Percentiles rank a stretch among this genome's conserved stretches.
phyloP scores from a whole-genome alignment of 805 yeast species.

The Candida loeiensis region DNA sequence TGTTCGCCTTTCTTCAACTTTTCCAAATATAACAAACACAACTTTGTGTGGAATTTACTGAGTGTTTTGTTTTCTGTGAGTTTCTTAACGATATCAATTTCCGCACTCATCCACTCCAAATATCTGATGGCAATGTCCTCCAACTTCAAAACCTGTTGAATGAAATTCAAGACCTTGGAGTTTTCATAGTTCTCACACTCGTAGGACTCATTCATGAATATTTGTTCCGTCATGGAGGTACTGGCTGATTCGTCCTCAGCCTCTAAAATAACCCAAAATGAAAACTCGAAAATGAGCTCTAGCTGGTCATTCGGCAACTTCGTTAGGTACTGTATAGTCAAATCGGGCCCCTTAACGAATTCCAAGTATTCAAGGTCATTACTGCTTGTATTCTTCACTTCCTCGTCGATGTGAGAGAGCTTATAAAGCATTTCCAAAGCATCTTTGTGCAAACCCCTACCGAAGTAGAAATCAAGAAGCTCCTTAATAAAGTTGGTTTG shows the following conservation, averaged over 20 bases:
- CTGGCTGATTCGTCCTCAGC: slow-evolving; percentile 8
- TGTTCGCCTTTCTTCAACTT: slow-evolving; percentile 16
- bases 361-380: slow-evolving; percentile 21
- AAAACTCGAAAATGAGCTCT: slow-evolving; percentile 54
- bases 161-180: slow-evolving; percentile 48
- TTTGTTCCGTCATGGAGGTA: slow-evolving; percentile 30
- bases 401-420: slow-evolving; percentile 15
- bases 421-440: slow-evolving; percentile 61
- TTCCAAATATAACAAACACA: slow-evolving; percentile 32
- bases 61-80: slow-evolving; percentile 14
- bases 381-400: slow-evolving; percentile 12
- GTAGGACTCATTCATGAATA: slow-evolving; percentile 66
- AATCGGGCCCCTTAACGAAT: slow-evolving; percentile 35
- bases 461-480: slow-evolving; percentile 71
- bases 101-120: slow-evolving; percentile 40
- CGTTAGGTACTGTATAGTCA: slow-evolving; percentile 56
- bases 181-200: slow-evolving; percentile 59
- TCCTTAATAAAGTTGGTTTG: slow-evolving; percentile 53
- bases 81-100: slow-evolving; percentile 29
- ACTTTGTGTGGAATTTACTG: slow-evolving; percentile 32
- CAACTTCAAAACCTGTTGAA: slow-evolving; percentile 27
- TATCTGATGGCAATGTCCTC: slow-evolving; percentile 38
- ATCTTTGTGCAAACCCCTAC: slow-evolving; percentile 56
- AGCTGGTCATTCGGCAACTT: slow-evolving; percentile 48
- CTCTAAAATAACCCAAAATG: slow-evolving; percentile 48